Conservation (phyloP, 768 basidiomycete species). For the Roridomyces roridus region DNA sequence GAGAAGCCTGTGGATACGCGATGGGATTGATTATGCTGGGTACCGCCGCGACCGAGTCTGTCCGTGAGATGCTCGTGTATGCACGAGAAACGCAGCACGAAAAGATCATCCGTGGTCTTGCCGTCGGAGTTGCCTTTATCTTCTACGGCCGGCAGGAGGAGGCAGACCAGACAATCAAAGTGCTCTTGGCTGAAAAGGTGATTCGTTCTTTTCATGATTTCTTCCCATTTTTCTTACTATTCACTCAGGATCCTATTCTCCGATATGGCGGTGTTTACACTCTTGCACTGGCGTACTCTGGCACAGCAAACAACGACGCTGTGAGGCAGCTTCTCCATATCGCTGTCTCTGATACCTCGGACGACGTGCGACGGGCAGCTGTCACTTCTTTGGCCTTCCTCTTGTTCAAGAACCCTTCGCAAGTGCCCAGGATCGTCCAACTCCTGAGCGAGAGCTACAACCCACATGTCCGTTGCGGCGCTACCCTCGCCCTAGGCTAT, state of each 20-base stretch:
- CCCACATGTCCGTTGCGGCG: constrained; percentile 97
- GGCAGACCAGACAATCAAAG: constrained; percentile 83
- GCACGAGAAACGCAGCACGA: constrained; percentile 98
- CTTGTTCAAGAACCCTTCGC: constrained; percentile 94
- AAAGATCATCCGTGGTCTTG: constrained; percentile 97
- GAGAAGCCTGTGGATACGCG: constrained; percentile 94
- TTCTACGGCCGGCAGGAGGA: constrained; percentile 93
- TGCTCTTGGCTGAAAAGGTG: constrained; percentile 87
- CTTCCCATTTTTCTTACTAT: neutral
- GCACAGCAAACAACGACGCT: constrained; percentile 93
- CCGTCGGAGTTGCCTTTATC: constrained; percentile 91
- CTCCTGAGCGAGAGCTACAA: constrained; percentile 98
- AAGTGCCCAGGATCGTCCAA: constrained; percentile 97
- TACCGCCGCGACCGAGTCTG: constrained; percentile 78
- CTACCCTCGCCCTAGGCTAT: constrained; percentile 96
- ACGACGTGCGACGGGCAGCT: constrained; percentile 96
- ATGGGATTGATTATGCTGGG: constrained; percentile 99
- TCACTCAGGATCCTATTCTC: constrained; percentile 86
- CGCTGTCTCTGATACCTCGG: constrained; percentile 97
- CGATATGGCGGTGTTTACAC: constrained; percentile 99
- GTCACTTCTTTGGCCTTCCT: constrained; percentile 96
- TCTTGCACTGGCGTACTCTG: constrained; percentile 94
- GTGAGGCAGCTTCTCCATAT: constrained; percentile 92
- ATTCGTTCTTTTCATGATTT: constrained; percentile 6
- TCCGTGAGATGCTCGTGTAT: constrained; percentile 95